Evolutionary conservation across 1,284 basidiomycete species (phyloP).

Genomic region (Rhizoctonia solani): DNA sequence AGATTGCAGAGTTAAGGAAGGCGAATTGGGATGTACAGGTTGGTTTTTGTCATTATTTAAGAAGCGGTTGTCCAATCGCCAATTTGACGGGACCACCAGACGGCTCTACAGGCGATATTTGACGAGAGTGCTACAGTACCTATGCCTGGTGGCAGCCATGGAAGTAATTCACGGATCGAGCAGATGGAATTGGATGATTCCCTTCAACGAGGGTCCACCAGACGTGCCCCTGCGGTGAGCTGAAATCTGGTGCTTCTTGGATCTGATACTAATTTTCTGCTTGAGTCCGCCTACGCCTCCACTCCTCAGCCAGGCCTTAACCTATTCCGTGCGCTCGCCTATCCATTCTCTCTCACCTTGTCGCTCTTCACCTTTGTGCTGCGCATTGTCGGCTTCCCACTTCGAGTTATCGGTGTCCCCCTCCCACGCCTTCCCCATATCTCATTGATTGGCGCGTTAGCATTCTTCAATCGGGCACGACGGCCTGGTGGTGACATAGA

Average conservation of each 20-base stretch:
- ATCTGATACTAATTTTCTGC: not conserved
- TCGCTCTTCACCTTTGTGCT: slow-evolving; percentile 56
- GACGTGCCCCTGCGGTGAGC: slow-evolving; percentile 37
- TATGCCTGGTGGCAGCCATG: slow-evolving; percentile 38
- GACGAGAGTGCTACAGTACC: slow-evolving; percentile 46
- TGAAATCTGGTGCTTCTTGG: not conserved
- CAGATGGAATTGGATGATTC: slow-evolving; percentile 61
- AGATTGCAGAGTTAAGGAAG: slow-evolving; percentile 60
- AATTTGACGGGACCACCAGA: no score
- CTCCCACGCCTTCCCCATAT: slow-evolving; percentile 48
- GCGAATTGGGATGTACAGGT: slow-evolving; percentile 73
- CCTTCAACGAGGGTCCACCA: slow-evolving; percentile 46
- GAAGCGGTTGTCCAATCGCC: no score
- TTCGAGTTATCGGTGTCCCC: slow-evolving; percentile 58
- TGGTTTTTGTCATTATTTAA: slow-evolving; percentile 31
- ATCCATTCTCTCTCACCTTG: slow-evolving; percentile 47
- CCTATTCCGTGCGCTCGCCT: slow-evolving; percentile 39
- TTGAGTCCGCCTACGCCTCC: slow-evolving; percentile 36
- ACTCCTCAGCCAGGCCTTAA: slow-evolving; percentile 40
- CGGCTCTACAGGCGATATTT: slow-evolving; percentile 63
- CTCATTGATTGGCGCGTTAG: slow-evolving; percentile 19
- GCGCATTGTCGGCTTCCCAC: slow-evolving; percentile 51
- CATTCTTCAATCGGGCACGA: slow-evolving; percentile 29
- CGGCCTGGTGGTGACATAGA: slow-evolving; percentile 24
- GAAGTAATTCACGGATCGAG: slow-evolving; percentile 38